phyloP scores from a whole-genome alignment of 305 asterid genomes.

The Lippia alba region DNA sequence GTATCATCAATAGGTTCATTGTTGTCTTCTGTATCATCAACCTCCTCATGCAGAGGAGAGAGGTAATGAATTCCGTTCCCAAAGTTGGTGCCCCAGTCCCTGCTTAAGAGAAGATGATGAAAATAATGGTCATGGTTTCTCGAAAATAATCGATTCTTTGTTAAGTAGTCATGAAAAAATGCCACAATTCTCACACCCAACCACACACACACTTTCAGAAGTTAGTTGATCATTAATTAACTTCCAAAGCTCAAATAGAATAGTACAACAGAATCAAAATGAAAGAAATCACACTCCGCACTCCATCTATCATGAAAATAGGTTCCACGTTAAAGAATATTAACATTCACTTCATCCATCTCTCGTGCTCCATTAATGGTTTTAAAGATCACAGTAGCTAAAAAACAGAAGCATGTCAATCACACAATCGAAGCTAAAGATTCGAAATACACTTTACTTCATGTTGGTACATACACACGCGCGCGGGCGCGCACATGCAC shows the following conservation, averaged over 20 bases:
- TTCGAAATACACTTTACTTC: too few relatives aligned
- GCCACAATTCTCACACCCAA: conserved; percentile 10
- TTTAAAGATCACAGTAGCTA: neutral
- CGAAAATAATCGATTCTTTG: too few relatives aligned
- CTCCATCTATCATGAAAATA: neutral
- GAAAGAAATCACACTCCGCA: neutral
- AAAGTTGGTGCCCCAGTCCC: conserved; percentile 52
- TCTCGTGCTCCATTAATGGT: neutral
- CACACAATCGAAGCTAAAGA: neutral
- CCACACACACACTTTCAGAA: neutral
- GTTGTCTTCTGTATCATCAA: conserved; percentile 37
- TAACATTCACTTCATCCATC: neutral
- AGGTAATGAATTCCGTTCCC: conserved; percentile 47
- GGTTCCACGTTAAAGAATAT: neutral
- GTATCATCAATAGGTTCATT: conserved; percentile 43
- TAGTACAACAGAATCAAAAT: too few relatives aligned
- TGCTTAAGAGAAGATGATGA: conserved; percentile 39
- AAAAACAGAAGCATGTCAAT: neutral
- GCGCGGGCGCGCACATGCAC: neutral
- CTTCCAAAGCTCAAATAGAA: neutral
- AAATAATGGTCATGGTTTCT: conserved; percentile 18
- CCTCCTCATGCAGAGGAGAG: conserved; percentile 41
- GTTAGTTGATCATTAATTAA: neutral
- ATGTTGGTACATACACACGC: neutral
- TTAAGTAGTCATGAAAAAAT: too few relatives aligned